phyloP scores from a whole-genome alignment of 1,139 yeast species.

The Blastobotrys arbuscula region DNA sequence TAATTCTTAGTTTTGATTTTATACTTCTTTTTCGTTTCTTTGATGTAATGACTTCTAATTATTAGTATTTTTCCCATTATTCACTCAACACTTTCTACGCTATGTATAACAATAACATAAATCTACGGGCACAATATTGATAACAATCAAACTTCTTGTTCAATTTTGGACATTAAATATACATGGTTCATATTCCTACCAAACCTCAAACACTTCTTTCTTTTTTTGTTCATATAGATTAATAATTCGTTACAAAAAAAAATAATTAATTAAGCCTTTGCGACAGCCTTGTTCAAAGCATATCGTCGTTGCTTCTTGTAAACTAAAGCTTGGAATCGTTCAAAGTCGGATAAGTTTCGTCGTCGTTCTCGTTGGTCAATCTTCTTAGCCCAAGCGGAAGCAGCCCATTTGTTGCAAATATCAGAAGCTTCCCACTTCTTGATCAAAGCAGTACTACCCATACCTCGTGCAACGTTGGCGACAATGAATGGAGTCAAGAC shows the following conservation, averaged over 20 bases:
- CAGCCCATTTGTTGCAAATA: slow-evolving; percentile 84
- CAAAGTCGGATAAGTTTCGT: slow-evolving; percentile 89
- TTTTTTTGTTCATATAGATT: too few species aligned
- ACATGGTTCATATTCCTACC: too few species aligned
- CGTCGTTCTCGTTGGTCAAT: slow-evolving; percentile 92
- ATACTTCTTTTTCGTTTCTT: too few species aligned
- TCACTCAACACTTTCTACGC: too few species aligned
- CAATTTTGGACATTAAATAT: not conserved
- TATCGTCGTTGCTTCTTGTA: slow-evolving; percentile 96
- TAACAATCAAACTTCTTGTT: too few species aligned
- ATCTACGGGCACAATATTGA: not conserved
- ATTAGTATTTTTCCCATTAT: too few species aligned
- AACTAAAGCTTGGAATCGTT: slow-evolving; percentile 98
- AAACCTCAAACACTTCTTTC: too few species aligned
- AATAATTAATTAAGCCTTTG: slow-evolving; percentile 89
- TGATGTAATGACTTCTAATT: too few species aligned
- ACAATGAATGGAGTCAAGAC: slow-evolving; percentile 90
- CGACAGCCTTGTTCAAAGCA: slow-evolving; percentile 87
- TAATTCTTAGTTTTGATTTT: too few species aligned
- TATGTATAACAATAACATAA: not conserved
- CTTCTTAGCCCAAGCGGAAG: slow-evolving; percentile 96
- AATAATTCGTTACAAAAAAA: slow-evolving; percentile 43
- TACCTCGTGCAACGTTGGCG: slow-evolving; percentile 86
- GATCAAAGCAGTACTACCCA: slow-evolving; percentile 76
- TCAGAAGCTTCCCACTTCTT: slow-evolving; percentile 95